phyloP scores from a whole-genome alignment of 805 yeast genomes.

The Sugiyamaella smithiae region DNA sequence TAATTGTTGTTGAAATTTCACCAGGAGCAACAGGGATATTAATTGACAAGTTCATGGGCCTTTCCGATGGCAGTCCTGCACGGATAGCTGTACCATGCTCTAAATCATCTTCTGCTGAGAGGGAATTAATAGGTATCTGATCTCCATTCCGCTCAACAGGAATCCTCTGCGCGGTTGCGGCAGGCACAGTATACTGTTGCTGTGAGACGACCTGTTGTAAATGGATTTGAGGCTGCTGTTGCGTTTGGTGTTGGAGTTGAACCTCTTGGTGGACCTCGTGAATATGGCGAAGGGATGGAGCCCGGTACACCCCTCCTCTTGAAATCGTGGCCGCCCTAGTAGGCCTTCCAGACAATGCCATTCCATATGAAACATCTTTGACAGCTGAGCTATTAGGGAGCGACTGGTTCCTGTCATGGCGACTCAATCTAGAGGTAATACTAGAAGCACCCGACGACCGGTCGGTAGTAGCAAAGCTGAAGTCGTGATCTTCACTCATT shows the following conservation, averaged over 20 bases:
- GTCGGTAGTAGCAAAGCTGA: neutral
- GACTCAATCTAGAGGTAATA: neutral
- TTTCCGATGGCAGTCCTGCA: neutral
- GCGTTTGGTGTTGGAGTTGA: slow-evolving; percentile 2
- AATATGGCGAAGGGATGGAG: slow-evolving; percentile 4
- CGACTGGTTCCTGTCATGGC: slow-evolving; percentile 28
- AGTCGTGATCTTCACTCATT: neutral
- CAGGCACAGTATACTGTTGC: slow-evolving; percentile 5
- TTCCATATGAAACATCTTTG: slow-evolving; percentile 1
- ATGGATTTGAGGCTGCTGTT: slow-evolving; percentile 3
- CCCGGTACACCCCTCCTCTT: slow-evolving; percentile 11
- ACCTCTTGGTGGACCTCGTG: slow-evolving; percentile 4
- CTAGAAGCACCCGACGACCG: neutral
- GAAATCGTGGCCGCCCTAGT: slow-evolving; percentile 25
- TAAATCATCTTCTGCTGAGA: neutral
- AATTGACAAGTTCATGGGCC: neutral
- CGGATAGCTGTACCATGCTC: neutral
- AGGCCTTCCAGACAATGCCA: slow-evolving; percentile 17
- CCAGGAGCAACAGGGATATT: neutral
- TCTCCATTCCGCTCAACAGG: neutral
- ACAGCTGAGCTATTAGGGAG: slow-evolving; percentile 21
- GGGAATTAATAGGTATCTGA: neutral
- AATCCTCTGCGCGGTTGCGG: neutral
- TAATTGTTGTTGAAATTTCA: neutral
- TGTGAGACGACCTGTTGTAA: slow-evolving; percentile 1